Evolutionary conservation across 2,329 filamentous ascomycete species (phyloP).

Genomic region (Dactylella cylindrospora): DNA sequence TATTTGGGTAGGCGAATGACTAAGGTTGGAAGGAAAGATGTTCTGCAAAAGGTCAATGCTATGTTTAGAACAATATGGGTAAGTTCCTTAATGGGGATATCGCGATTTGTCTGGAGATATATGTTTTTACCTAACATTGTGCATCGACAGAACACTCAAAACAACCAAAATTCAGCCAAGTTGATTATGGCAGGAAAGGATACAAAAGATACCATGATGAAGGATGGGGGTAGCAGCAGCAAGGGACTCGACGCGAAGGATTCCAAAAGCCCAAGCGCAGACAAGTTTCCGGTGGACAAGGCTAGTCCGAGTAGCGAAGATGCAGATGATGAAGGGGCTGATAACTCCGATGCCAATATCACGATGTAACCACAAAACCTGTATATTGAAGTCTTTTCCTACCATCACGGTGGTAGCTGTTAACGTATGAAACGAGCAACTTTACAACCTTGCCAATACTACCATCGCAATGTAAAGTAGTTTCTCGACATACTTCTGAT

Average conservation of each 20-base stretch:
- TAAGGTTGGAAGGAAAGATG: conserved; percentile 46
- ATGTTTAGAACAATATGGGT: conserved; percentile 43
- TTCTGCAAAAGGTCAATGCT: conserved; percentile 46
- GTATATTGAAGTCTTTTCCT: too few relatives aligned
- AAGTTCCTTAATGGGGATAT: conserved; percentile 1
- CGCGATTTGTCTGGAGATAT: background rate
- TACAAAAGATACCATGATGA: conserved; percentile 12
- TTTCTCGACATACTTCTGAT: too few relatives aligned
- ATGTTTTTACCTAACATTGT: background rate
- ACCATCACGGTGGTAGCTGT: too few relatives aligned
- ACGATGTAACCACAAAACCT: too few relatives aligned
- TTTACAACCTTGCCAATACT: background rate
- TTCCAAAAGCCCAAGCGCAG: conserved; percentile 15
- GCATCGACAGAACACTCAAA: conserved; percentile 16
- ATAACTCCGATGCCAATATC: conserved; percentile 40
- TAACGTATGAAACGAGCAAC: background rate
- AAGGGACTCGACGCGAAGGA: conserved; percentile 16
- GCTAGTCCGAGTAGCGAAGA: conserved; percentile 36
- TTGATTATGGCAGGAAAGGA: conserved; percentile 39
- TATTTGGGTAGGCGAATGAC: conserved; percentile 47
- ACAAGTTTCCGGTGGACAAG: conserved; percentile 21
- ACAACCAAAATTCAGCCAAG: conserved; percentile 31
- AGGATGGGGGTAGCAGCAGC: conserved; percentile 9
- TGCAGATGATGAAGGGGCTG: conserved; percentile 39
- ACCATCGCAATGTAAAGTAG: too few relatives aligned